Evolutionary conservation across 345 rosid species (phyloP).

Genomic region (Cochlearia excelsa): DNA sequence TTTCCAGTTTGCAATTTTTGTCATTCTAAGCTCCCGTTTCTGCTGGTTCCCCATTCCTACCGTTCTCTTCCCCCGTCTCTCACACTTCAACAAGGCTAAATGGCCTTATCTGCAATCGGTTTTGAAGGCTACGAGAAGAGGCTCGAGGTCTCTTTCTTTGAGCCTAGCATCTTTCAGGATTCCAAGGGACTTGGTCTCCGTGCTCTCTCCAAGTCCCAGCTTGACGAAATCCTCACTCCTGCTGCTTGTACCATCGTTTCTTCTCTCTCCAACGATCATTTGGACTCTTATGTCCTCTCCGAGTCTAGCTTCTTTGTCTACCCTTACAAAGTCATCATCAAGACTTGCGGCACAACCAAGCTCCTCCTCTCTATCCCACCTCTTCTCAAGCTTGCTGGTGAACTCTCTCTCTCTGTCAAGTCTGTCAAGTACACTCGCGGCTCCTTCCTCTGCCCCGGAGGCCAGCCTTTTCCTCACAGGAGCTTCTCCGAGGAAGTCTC

Average conservation of each 20-base stretch:
- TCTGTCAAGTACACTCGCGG: conserved; percentile 89
- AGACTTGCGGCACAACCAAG: conserved; percentile 95
- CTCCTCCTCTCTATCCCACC: conserved; percentile 86
- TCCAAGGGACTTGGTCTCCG: conserved; percentile 66
- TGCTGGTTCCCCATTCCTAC: conserved; percentile 43
- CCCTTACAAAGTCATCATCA: conserved; percentile 87
- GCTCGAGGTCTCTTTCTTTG: conserved; percentile 68
- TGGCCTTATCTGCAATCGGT: conserved; percentile 87
- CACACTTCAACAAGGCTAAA: conserved; percentile 33
- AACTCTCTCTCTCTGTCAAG: conserved; percentile 52
- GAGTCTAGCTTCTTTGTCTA: conserved; percentile 95
- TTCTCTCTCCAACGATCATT: conserved; percentile 63
- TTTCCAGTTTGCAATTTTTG: conserved; percentile 35
- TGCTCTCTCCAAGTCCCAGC: conserved; percentile 57
- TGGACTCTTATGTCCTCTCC: conserved; percentile 92
- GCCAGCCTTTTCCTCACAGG: conserved; percentile 80
- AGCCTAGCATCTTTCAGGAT: conserved; percentile 68
- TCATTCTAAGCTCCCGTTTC: conserved; percentile 35
- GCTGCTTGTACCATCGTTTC: conserved; percentile 93
- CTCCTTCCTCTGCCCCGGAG: conserved; percentile 80
- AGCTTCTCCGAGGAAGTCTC: conserved; percentile 87
- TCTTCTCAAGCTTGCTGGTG: conserved; percentile 69
- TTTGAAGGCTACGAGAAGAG: conserved; percentile 97
- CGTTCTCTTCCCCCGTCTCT: conserved; percentile 37
- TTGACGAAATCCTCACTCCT: conserved; percentile 69